Evolutionary conservation across 139 green algal species (phyloP).

Genomic region (Chlamydomonas sphaeroides): DNA sequence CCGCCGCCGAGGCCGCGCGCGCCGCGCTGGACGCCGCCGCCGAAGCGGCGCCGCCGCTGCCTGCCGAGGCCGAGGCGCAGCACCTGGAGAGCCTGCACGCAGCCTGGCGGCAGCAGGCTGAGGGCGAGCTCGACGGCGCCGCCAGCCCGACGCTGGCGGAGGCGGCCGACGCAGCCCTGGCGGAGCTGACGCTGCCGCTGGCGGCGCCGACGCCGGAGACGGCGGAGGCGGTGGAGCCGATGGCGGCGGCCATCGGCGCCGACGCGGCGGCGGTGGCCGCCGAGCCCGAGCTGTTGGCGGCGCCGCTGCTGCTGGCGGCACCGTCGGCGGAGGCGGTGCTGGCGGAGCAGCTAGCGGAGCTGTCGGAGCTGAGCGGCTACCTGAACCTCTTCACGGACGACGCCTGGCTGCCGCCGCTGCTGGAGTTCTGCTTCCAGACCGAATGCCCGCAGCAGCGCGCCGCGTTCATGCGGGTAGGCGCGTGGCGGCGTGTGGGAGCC

Average conservation of each 20-base stretch:
- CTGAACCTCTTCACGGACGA: conserved; percentile 62
- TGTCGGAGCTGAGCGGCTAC: conserved; percentile 27
- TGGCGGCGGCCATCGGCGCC: neutral
- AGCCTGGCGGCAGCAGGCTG: too few species aligned
- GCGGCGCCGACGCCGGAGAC: neutral
- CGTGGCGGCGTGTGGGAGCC: neutral
- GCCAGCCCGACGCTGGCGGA: too few species aligned
- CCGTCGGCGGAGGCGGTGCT: too few species aligned
- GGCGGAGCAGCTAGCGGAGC: conserved; percentile 12
- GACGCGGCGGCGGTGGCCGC: too few species aligned
- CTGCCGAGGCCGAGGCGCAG: too few species aligned
- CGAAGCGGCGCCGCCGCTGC: too few species aligned
- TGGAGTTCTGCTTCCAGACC: conserved; percentile 64
- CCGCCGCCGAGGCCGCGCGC: too few species aligned
- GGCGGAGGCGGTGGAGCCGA: neutral
- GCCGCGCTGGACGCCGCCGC: too few species aligned
- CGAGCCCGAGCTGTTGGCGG: too few species aligned
- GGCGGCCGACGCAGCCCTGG: neutral
- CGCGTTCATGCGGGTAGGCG: conserved; percentile 49
- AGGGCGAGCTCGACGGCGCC: too few species aligned
- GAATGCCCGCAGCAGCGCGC: conserved; percentile 27
- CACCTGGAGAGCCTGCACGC: too few species aligned
- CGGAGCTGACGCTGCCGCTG: neutral
- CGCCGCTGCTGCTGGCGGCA: too few species aligned
- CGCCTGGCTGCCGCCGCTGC: conserved; percentile 50